Conservation (phyloP, 208 protist genomes). For the Trichomonas vaginalis region DNA sequence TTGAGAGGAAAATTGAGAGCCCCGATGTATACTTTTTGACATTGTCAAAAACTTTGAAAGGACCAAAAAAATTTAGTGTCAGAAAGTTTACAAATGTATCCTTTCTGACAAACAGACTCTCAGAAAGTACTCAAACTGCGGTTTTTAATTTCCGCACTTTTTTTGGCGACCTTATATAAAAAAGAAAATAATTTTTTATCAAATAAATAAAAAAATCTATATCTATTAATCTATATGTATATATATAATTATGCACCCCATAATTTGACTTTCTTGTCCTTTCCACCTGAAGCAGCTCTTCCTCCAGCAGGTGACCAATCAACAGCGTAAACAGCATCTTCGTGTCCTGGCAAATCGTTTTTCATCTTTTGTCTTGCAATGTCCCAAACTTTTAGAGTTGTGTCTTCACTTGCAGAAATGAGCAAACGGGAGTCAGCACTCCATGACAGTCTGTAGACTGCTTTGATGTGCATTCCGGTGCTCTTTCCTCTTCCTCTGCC, state of each 20-base stretch:
- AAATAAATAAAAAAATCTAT: too few species aligned
- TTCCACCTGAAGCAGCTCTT: constrained; percentile 16
- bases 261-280: constrained; percentile 20
- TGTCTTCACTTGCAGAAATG: background rate
- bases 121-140: too few species aligned
- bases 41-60: too few species aligned
- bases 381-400: background rate
- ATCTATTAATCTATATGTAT: too few species aligned
- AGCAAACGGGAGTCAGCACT: background rate
- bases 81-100: too few species aligned
- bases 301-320: constrained; percentile 10
- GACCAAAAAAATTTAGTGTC: too few species aligned
- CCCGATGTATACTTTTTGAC: too few species aligned
- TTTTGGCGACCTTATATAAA: too few species aligned
- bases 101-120: too few species aligned
- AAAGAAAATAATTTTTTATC: too few species aligned
- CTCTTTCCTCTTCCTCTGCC: background rate
- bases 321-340: constrained; percentile 23
- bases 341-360: constrained; percentile 17
- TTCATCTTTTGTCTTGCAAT: background rate
- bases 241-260: constrained; percentile 15
- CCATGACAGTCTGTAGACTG: background rate
- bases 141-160: too few species aligned
- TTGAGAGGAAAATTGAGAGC: too few species aligned
- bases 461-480: background rate